Evolutionary conservation across 768 basidiomycete species (phyloP).

Genomic region (Leucocoprinus birnbaumii): DNA sequence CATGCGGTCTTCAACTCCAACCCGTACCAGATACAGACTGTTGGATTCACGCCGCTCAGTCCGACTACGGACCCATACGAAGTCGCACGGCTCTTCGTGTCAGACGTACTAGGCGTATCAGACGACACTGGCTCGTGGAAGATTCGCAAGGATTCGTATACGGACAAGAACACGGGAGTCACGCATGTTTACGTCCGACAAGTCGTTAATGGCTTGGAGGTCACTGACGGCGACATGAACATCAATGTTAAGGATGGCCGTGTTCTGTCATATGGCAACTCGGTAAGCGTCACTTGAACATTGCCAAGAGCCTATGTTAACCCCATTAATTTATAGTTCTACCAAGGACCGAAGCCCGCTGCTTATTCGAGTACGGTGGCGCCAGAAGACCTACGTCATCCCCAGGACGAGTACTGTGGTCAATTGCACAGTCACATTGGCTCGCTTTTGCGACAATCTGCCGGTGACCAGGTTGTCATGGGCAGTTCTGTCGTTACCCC

Average conservation of each 20-base stretch:
- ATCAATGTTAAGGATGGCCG: constrained; percentile 85
- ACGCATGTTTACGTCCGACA: constrained; percentile 90
- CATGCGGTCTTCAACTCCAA: constrained; percentile 65
- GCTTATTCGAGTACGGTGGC: constrained; percentile 27
- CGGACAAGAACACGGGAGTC: constrained; percentile 80
- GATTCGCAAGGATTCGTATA: constrained; percentile 83
- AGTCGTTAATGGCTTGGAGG: constrained; percentile 80
- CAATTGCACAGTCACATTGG: constrained; percentile 21
- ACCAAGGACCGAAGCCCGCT: constrained; percentile 53
- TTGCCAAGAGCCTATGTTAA: constrained; percentile 2
- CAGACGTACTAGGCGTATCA: constrained; percentile 37
- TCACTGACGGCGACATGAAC: constrained; percentile 90
- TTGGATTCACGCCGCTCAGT: constrained; percentile 36
- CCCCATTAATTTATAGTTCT: constrained; percentile 53
- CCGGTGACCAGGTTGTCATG: constrained; percentile 35
- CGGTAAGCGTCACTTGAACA: constrained; percentile 49
- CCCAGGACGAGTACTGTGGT: constrained; percentile 55
- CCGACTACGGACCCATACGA: constrained; percentile 47
- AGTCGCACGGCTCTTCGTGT: constrained; percentile 63
- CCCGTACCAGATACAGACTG: constrained; percentile 42
- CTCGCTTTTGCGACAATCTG: constrained; percentile 1
- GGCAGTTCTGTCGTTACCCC: constrained; percentile 18
- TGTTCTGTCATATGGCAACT: constrained; percentile 85
- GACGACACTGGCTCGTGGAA: constrained; percentile 42
- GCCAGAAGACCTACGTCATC: constrained; percentile 33